A percentile compares a stretch with the other conserved stretches of the same genome.
Evolutionary conservation across 768 basidiomycete species (phyloP).

Genomic region (Auricularia cornea): DNA sequence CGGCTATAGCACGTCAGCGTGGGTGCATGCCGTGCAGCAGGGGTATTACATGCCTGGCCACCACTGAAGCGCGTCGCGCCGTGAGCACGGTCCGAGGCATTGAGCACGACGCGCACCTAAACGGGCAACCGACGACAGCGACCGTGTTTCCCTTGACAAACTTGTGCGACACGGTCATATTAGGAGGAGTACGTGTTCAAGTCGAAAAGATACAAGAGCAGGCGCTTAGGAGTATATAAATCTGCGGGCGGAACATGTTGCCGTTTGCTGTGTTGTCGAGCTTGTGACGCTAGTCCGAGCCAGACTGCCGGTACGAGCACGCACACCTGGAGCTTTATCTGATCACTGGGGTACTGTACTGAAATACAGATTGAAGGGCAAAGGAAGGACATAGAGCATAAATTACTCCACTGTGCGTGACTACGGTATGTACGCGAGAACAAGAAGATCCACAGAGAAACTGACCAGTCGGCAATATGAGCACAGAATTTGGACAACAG

Average conservation of each 20-base stretch:
- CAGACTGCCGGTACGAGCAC: background rate
- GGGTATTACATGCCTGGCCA: constrained; percentile 16
- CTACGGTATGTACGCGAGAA: background rate
- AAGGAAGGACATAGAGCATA: background rate
- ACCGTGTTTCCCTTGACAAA: background rate
- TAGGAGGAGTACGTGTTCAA: background rate
- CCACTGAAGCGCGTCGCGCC: constrained; percentile 15
- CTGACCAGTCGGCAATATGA: background rate
- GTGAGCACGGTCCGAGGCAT: background rate
- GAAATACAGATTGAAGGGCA: background rate
- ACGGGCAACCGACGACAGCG: constrained; percentile 79
- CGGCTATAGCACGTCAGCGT: constrained; percentile 34
- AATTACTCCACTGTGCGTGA: background rate
- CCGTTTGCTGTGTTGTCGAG: background rate
- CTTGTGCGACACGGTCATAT: background rate
- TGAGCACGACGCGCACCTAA: constrained; percentile 63
- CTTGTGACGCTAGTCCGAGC: background rate
- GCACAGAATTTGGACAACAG: background rate
- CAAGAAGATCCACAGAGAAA: background rate
- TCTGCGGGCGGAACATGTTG: background rate
- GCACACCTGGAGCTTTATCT: background rate
- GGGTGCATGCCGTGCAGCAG: background rate
- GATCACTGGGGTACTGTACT: too few species aligned
- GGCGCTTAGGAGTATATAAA: background rate
- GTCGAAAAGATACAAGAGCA: background rate